Conservation (phyloP, 257 asterid genomes). For the Solanum phureja region DNA sequence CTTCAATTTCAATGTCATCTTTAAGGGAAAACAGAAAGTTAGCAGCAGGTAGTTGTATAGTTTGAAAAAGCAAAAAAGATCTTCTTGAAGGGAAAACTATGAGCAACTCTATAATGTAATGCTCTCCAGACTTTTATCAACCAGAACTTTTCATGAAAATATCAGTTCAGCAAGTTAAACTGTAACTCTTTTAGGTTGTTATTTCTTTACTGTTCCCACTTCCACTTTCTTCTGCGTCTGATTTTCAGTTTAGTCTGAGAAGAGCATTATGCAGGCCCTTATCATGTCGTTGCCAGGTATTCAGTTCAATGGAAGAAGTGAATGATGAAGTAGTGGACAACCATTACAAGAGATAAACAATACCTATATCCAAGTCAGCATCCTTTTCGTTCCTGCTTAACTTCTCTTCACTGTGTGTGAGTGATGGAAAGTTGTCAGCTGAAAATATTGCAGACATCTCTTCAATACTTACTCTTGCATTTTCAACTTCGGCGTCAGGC, state of each 20-base stretch:
- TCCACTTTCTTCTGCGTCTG: neutral
- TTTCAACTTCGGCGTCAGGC: constrained; percentile 35
- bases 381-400: constrained; percentile 24
- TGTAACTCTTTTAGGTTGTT: neutral
- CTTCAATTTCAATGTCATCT: constrained; percentile 89
- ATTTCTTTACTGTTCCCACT: neutral
- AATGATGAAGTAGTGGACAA: neutral
- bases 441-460: constrained; percentile 52
- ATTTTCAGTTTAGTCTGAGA: neutral
- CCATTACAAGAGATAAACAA: neutral
- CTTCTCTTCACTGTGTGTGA: constrained; percentile 36
- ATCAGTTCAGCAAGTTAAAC: neutral
- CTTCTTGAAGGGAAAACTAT: neutral
- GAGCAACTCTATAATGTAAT: neutral
- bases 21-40: neutral
- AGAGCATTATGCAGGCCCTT: neutral
- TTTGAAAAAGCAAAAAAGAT: neutral
- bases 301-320: neutral
- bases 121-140: neutral
- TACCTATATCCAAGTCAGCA: constrained; percentile 70
- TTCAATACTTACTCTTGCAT: constrained; percentile 39
- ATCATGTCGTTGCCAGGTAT: neutral
- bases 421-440: constrained; percentile 41
- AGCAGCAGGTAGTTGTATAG: neutral
- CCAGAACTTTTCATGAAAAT: neutral